Conservation (phyloP, 768 basidiomycete genomes). For the Termitomyces sp. region DNA sequence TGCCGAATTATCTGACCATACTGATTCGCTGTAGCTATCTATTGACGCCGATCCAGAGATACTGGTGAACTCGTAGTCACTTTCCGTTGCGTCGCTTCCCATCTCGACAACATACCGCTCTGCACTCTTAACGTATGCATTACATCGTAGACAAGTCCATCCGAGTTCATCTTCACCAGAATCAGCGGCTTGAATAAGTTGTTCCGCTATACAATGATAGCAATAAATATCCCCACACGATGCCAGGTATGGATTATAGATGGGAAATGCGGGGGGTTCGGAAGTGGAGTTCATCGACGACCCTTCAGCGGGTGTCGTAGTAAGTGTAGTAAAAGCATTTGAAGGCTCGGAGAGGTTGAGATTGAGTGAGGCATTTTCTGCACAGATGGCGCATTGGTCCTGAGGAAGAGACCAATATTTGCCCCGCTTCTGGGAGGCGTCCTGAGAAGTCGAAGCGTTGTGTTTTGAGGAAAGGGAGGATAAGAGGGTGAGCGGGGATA, state of each 20-base stretch:
- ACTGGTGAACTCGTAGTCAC: conserved; percentile 60
- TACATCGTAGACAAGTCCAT: conserved; percentile 87
- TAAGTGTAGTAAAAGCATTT: conserved; percentile 40
- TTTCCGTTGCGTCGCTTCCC: conserved; percentile 34
- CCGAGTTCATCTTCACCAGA: conserved; percentile 50
- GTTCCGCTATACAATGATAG: conserved; percentile 87
- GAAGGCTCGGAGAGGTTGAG: conserved; percentile 50
- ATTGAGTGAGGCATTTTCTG: conserved; percentile 63
- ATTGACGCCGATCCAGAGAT: conserved; percentile 55
- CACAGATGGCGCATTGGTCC: conserved; percentile 88
- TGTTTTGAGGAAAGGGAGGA: conserved; percentile 23
- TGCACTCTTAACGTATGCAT: conserved; percentile 55
- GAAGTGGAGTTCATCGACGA: conserved; percentile 23
- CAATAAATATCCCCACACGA: conserved; percentile 88
- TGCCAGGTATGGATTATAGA: conserved; percentile 79
- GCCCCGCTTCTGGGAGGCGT: conserved; percentile 34
- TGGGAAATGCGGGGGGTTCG: conserved; percentile 53
- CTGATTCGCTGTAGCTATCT: conserved; percentile 46
- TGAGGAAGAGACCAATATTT: conserved; percentile 65
- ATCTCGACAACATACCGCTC: conserved; percentile 48
- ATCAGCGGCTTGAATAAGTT: conserved; percentile 68
- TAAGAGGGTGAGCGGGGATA: conserved; percentile 24
- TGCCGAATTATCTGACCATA: conserved; percentile 27
- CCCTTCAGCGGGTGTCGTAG: conserved; percentile 14
- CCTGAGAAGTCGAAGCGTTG: conserved; percentile 4